Percentiles rank a stretch among this genome's conserved stretches.
These are phyloP conservation scores for Chaetomium fimeti DNA, from an alignment of 495 filamentous ascomycete genomes.

Conservation along the genomic window DNA sequence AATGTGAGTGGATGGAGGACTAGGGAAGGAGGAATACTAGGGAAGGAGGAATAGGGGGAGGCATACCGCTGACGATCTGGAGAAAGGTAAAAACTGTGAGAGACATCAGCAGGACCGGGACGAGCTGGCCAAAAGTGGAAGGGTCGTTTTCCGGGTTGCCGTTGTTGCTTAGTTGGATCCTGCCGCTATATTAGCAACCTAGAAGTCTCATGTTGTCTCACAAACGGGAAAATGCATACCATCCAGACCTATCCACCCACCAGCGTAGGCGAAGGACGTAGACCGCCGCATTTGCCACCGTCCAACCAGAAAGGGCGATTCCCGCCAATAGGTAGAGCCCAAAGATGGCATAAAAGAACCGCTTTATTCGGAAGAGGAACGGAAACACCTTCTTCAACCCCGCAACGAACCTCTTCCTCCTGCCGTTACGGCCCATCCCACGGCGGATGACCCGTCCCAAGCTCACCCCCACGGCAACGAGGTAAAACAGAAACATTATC, in stretches of 20 bases:
- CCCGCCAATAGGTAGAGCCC: conserved; percentile 31
- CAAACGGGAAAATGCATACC: conserved; percentile 23
- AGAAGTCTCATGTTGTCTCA: neutral
- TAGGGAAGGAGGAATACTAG: neutral
- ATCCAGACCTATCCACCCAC: conserved; percentile 35
- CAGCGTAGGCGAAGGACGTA: conserved; percentile 34
- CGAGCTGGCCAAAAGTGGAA: conserved; percentile 42
- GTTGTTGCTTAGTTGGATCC: conserved; percentile 17
- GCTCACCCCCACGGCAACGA: conserved; percentile 30
- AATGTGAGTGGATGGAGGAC: neutral
- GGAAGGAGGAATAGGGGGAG: neutral
- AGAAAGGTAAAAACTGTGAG: conserved; percentile 40
- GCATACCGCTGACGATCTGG: conserved; percentile 39
- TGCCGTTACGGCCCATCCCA: conserved; percentile 25
- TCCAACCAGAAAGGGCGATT: conserved; percentile 26
- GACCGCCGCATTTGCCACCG: conserved; percentile 23
- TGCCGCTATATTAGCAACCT: neutral
- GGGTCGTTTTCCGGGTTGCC: conserved; percentile 38
- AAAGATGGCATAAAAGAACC: conserved; percentile 27
- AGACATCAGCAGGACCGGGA: conserved; percentile 38
- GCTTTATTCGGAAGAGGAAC: conserved; percentile 20
- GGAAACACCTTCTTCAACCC: conserved; percentile 6
- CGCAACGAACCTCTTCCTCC: conserved; percentile 12
- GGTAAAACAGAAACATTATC: conserved; percentile 35
- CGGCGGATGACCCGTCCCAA: conserved; percentile 28